These are phyloP conservation scores for Suhomyces taliae DNA, from an alignment of 1,139 yeast genomes.

Conservation along the genomic window DNA sequence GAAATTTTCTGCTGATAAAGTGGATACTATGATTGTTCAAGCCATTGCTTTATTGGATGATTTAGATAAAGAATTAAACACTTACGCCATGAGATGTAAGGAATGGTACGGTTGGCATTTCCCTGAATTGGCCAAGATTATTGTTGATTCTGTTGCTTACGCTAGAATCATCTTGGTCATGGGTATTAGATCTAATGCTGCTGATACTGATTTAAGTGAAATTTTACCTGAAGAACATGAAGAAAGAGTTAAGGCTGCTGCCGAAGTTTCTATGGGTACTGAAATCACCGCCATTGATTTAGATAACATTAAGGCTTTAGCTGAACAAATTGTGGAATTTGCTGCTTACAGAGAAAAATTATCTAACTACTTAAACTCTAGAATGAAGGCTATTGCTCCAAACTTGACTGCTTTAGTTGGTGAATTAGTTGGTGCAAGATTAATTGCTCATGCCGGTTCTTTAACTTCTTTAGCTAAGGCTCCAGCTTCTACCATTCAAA, in stretches of 20 bases:
- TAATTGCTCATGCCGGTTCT: slow-evolving; percentile 98
- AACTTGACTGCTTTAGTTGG: slow-evolving; percentile 95
- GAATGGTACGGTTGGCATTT: slow-evolving; percentile 99
- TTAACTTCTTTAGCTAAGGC: slow-evolving; percentile 93
- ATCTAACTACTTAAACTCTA: slow-evolving; percentile 81
- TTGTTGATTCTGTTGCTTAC: slow-evolving; percentile 91
- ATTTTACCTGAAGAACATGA: slow-evolving; percentile 91
- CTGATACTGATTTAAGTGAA: slow-evolving; percentile 86
- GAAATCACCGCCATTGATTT: slow-evolving; percentile 89
- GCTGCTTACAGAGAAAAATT: slow-evolving; percentile 94
- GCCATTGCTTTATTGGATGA: slow-evolving; percentile 97
- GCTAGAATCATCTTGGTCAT: slow-evolving; percentile 89
- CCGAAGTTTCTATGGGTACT: slow-evolving; percentile 98
- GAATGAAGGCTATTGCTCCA: slow-evolving; percentile 99
- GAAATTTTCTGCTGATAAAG: slow-evolving; percentile 96
- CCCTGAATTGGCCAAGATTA: slow-evolving; percentile 98
- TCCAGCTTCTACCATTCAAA: slow-evolving; percentile 98
- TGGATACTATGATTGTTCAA: slow-evolving; percentile 97
- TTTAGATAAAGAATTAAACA: slow-evolving; percentile 94
- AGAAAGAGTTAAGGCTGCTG: slow-evolving; percentile 84
- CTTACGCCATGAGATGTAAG: slow-evolving; percentile 96
- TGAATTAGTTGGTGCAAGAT: slow-evolving; percentile 97
- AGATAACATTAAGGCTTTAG: slow-evolving; percentile 82
- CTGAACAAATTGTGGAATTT: slow-evolving; percentile 91
- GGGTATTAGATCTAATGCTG: slow-evolving; percentile 93